Evolutionary conservation across 805 yeast genomes (phyloP), one percentile per base, ranked within the genome.

Genomic region (Cyberlindnera japonica): DNA sequence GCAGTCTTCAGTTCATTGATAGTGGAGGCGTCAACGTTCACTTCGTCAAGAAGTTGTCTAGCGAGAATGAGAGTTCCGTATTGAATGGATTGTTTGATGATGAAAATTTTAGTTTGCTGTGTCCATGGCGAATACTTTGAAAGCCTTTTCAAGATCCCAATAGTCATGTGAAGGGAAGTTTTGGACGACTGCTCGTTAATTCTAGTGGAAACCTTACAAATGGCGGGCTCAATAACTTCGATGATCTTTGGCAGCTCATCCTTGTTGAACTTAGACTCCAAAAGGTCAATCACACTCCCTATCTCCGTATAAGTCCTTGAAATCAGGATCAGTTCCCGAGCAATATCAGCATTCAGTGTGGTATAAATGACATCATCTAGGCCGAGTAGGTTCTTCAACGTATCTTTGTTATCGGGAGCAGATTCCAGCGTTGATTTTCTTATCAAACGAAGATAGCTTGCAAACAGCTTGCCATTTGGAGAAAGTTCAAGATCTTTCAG

Each of bases 311-410:
- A 18, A 6, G 45, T 25, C 11, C 32, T 35, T 5, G 40, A 41
- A 2, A 23, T 14, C 4, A n/a, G 7, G 11, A 47, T 18, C 17
- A 47, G 28, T 4, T n/a, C 8, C 6, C 12, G 12, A 1, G 40
- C 35, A 16, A 31, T 24, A 6, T 13, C 14, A 2, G 31, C 19
- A 16, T 27, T 16, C 15, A 47, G 18, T 1, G 48, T 44, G 4
- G 47, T 42, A 18, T 27, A 42, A 22, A 44, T 37, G 22, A 44
- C 32, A 26, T 44, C 47, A 12, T 44, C 44, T 6, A 47, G 33
- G 2, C 43, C 44, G 11, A 24, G 14, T 3, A 47, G 38, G 14
- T 26, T 13, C 13, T 16, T 16, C 7, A 43, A 21, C 2, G 32
- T 4, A 1, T 24, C 16, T 2, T 18, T 14, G 31, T 42, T 37